These are phyloP conservation scores for Pythium utonaiense DNA, from an alignment of 352 stramenopile species.

Conservation along the genomic window DNA sequence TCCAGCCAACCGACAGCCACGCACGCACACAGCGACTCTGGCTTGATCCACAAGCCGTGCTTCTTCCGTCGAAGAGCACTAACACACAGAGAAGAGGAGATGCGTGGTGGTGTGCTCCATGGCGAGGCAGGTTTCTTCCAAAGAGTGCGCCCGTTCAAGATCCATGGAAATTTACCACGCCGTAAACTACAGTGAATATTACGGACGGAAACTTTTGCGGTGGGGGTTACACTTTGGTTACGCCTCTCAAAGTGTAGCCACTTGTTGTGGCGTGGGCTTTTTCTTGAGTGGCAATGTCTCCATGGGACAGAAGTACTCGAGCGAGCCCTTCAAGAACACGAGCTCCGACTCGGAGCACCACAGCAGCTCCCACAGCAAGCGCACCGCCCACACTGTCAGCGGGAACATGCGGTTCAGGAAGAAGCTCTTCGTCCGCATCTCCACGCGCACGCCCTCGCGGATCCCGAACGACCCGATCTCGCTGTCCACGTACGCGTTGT, in stretches of 20 bases:
- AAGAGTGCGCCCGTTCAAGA: conserved; percentile 15
- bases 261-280: too few species aligned
- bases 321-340: conserved; percentile 7
- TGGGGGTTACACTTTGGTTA: neutral
- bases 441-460: neutral
- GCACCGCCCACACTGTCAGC: conserved; percentile 7
- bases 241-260: neutral
- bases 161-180: conserved; percentile 9
- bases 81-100: neutral
- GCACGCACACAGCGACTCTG: neutral
- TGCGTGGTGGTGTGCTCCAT: neutral
- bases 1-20: neutral
- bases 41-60: neutral
- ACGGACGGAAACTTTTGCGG: neutral
- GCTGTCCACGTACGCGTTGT: conserved; percentile 6
- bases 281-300: conserved; percentile 8
- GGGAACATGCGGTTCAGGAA: conserved; percentile 17
- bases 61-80: neutral
- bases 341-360: conserved; percentile 9
- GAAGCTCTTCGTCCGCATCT: conserved; percentile 8
- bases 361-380: conserved; percentile 14
- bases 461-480: neutral
- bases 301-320: conserved; percentile 19
- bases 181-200: conserved; percentile 2
- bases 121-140: neutral